phyloP scores from a whole-genome alignment of 768 basidiomycete species.

The Boletus vinaceobasis region DNA sequence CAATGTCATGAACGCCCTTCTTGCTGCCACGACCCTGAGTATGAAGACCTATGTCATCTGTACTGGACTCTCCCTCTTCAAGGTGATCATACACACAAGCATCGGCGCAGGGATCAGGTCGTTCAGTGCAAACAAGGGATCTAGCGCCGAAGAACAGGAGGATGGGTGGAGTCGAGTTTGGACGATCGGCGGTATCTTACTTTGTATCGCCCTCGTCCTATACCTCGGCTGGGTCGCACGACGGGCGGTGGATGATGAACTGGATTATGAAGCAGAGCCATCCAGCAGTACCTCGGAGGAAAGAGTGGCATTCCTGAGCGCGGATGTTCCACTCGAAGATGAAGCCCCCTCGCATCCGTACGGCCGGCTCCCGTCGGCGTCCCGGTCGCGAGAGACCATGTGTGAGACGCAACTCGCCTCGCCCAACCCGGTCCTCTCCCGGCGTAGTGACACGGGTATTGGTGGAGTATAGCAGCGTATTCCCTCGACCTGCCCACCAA shows the following conservation, averaged over 20 bases:
- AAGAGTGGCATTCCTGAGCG: conserved; percentile 49
- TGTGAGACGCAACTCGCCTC: conserved; percentile 43
- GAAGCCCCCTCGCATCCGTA: conserved; percentile 18
- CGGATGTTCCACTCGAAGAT: conserved; percentile 25
- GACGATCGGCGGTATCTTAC: conserved; percentile 64
- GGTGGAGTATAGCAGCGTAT: conserved; percentile 7
- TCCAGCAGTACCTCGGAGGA: conserved; percentile 41
- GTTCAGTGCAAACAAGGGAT: conserved; percentile 55
- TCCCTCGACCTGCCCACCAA: background rate
- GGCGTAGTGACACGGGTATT: conserved; percentile 10
- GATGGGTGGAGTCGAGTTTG: conserved; percentile 52
- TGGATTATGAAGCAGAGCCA: conserved; percentile 41
- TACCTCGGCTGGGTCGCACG: conserved; percentile 83
- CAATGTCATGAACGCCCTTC: conserved; percentile 93
- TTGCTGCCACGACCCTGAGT: conserved; percentile 80
- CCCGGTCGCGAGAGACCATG: conserved; percentile 36
- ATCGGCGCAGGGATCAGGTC: conserved; percentile 83
- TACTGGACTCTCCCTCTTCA: conserved; percentile 83
- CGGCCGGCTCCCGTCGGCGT: conserved; percentile 16
- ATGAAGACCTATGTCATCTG: conserved; percentile 74
- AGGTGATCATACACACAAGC: conserved; percentile 87
- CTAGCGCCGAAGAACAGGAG: conserved; percentile 33
- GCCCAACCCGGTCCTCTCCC: conserved; percentile 14
- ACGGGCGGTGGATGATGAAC: conserved; percentile 55
- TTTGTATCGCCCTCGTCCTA: conserved; percentile 72